Base-by-base conservation (phyloP, 306 rosid species). In the Arachis hypogaea region DNA sequence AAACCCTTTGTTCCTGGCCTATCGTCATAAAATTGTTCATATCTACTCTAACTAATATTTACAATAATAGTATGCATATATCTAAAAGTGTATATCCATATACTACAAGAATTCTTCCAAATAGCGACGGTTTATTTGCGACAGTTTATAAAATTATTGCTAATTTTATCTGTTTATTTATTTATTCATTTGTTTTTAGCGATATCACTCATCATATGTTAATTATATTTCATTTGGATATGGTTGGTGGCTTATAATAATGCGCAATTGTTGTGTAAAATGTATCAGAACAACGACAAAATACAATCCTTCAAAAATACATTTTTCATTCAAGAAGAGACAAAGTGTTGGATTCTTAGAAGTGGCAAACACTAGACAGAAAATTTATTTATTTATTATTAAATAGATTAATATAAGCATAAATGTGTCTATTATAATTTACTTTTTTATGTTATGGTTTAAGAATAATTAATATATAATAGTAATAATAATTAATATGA, bases 11-110 rank as follows among this genome's bases (percentile, higher is more conserved):
- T 7, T 55, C 28, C 28, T 22, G 28, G 28, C 49, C 52, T 11
- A 18, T 18, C 10, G 52, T 41, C 64, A n/a, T 3, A 42, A 54
- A 69, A 30, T 69, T 54, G 52, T 41, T 63, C 63, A 16, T 55
- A 14, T 54, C 52, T 16, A 22, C 5, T 2, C 57, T n/a, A 29
- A 42, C 45, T 11, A n/a, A 38, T 11, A 5, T 29, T 11, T 9
- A 63, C 33, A 49, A 67, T 50, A 30, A 11, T 11, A 7, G 38
- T 33, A 28, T 49, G 28, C 59, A 47, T 44, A 40, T 18, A 41
- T 14, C 9, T 33, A 33, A 61, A 41, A 29, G 33, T 41, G 52
- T 33, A 41, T 43, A 36, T 6, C 28, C 45, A 29, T 11, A 33
- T 33, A 4, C 38, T 33, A 33, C 38, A 33, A 33, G 4, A 33